Evolutionary conservation across 768 basidiomycete genomes (phyloP).

Genomic region (Rhodotorula sphaerocarpa): DNA sequence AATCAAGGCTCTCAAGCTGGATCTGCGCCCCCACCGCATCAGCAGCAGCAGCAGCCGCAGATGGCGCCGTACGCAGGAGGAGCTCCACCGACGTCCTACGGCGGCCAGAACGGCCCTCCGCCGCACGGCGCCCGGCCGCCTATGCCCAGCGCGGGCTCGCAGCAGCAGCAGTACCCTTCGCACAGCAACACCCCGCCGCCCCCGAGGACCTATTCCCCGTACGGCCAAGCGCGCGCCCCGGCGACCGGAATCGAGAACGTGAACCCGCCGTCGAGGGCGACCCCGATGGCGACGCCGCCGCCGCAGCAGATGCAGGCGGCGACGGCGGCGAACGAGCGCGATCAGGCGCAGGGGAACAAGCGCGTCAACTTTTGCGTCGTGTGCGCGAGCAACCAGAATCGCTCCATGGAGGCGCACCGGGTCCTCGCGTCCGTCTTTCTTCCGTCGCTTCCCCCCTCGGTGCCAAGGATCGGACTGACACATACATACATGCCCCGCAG

Average conservation of each 20-base stretch:
- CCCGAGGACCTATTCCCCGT: too few relatives aligned
- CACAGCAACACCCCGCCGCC: background rate
- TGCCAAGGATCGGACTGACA: background rate
- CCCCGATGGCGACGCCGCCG: conserved; percentile 17
- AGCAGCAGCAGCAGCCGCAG: too few relatives aligned
- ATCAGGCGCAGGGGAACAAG: background rate
- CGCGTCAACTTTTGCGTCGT: conserved; percentile 77
- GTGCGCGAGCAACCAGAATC: conserved; percentile 74
- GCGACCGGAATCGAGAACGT: background rate
- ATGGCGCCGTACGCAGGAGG: too few relatives aligned
- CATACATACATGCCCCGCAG: conserved; percentile 46
- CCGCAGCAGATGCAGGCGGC: conserved; percentile 2
- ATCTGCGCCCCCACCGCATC: too few relatives aligned
- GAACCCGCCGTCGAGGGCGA: background rate
- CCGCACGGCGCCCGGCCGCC: background rate
- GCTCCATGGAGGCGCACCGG: conserved; percentile 83
- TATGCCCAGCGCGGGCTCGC: background rate
- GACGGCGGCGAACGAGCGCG: background rate
- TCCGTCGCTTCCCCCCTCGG: background rate
- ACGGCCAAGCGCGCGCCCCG: too few relatives aligned
- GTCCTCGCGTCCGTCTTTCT: conserved; percentile 68
- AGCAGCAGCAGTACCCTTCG: background rate
- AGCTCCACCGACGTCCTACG: too few relatives aligned
- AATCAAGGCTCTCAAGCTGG: background rate
- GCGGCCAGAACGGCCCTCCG: too few relatives aligned